Evolutionary conservation across 2,329 filamentous ascomycete genomes (phyloP).

Genomic region (Xylariaceae sp.): DNA sequence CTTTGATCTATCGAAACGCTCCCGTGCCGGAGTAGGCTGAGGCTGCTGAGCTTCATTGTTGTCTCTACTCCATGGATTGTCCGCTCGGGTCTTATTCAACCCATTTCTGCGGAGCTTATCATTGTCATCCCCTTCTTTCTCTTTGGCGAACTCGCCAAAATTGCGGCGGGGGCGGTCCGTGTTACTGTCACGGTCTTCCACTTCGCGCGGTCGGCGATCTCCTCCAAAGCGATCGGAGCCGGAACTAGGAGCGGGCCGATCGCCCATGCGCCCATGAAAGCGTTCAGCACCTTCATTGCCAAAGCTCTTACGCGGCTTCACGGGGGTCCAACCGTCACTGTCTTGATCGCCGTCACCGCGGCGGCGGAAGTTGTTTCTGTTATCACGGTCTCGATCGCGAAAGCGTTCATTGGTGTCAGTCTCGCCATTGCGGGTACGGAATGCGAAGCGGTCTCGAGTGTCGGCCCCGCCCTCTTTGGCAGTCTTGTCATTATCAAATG

Average conservation of each 20-base stretch:
- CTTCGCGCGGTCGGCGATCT: conserved; percentile 51
- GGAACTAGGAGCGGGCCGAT: conserved; percentile 38
- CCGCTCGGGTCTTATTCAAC: conserved; percentile 68
- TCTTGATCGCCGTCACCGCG: conserved; percentile 65
- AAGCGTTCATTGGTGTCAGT: conserved; percentile 49
- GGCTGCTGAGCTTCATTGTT: conserved; percentile 47
- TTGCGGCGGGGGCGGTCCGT: conserved; percentile 55
- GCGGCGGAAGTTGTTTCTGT: conserved; percentile 56
- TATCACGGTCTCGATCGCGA: conserved; percentile 52
- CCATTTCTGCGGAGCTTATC: conserved; percentile 69
- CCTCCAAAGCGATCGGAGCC: conserved; percentile 49
- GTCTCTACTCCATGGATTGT: conserved; percentile 77
- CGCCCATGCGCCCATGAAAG: conserved; percentile 70
- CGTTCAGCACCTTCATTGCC: conserved; percentile 75
- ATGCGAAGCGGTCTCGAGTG: conserved; percentile 64
- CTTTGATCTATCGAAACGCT: conserved; percentile 65
- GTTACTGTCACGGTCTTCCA: conserved; percentile 60
- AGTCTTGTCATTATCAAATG: conserved; percentile 60
- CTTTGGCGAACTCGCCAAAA: conserved; percentile 57
- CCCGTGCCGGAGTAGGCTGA: conserved; percentile 45
- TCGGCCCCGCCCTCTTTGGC: conserved; percentile 59
- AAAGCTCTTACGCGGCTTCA: conserved; percentile 77
- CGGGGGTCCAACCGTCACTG: conserved; percentile 75
- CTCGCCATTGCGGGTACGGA: conserved; percentile 61
- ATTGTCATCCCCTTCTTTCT: conserved; percentile 57